Evolutionary conservation across 2,329 filamentous ascomycete species (phyloP).

Genomic region (Pseudogymnoascus sp.): DNA sequence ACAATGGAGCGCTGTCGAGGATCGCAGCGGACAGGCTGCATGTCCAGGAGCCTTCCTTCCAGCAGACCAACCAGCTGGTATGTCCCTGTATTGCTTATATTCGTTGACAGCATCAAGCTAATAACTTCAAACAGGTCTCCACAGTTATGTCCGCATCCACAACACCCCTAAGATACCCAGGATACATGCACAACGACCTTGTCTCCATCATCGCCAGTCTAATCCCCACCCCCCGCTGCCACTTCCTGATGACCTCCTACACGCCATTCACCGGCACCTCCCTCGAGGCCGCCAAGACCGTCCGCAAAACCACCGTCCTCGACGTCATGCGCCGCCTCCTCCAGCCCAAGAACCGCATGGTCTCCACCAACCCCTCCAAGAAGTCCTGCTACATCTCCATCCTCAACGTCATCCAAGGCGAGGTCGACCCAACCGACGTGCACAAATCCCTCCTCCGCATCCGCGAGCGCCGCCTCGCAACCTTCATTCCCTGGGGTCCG

Average conservation of each 20-base stretch:
- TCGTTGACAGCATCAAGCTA: background rate
- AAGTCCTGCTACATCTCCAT: conserved; percentile 99
- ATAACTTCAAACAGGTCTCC: conserved; percentile 51
- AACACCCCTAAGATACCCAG: conserved; percentile 90
- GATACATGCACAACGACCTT: conserved; percentile 99
- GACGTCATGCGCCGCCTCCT: conserved; percentile 94
- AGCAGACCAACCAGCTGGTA: conserved; percentile 94
- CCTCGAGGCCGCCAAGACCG: conserved; percentile 93
- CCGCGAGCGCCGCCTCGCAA: conserved; percentile 84
- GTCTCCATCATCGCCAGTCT: conserved; percentile 93
- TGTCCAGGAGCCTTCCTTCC: conserved; percentile 90
- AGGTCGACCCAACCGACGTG: conserved; percentile 95
- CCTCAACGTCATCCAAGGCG: conserved; percentile 96
- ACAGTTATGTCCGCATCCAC: conserved; percentile 99
- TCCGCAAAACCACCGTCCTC: conserved; percentile 94
- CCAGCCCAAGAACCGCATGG: conserved; percentile 99
- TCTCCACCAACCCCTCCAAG: conserved; percentile 89
- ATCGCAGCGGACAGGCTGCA: conserved; percentile 93
- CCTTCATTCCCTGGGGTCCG: conserved; percentile 97
- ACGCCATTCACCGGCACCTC: conserved; percentile 96
- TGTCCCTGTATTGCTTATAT: conserved; percentile 17
- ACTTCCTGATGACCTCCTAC: conserved; percentile 98
- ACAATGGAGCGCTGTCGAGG: conserved; percentile 87
- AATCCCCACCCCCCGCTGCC: conserved; percentile 91
- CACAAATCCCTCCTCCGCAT: conserved; percentile 97